Conservation (phyloP, 2,329 filamentous ascomycete species). For the Lasiodiplodia hormozganensis region DNA sequence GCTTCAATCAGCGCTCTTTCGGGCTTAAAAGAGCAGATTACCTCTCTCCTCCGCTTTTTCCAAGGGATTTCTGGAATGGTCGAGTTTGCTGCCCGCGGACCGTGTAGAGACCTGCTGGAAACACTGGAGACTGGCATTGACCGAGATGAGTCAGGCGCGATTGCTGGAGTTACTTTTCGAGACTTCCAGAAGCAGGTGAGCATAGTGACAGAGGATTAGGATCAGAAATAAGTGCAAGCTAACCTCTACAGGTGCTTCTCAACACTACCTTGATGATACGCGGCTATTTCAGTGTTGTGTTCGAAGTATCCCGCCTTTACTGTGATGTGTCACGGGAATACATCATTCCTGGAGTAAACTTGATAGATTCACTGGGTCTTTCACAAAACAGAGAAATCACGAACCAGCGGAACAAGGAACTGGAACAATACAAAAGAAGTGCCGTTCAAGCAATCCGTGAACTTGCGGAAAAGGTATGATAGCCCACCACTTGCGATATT, state of each 20-base stretch:
- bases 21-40: slow-evolving; percentile 21
- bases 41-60: slow-evolving; percentile 18
- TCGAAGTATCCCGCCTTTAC: slow-evolving; percentile 18
- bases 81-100: slow-evolving; percentile 22
- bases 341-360: slow-evolving; percentile 21
- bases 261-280: slow-evolving; percentile 22
- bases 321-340: slow-evolving; percentile 15
- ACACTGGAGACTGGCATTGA: slow-evolving; percentile 1
- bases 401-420: background rate
- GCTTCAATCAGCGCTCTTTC: slow-evolving; percentile 13
- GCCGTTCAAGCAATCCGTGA: background rate
- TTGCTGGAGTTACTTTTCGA: slow-evolving; percentile 5
- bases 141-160: background rate
- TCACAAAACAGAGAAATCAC: background rate
- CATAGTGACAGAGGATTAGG: too few species aligned
- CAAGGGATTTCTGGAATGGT: slow-evolving; percentile 23
- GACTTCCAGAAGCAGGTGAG: slow-evolving; percentile 24
- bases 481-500: background rate
- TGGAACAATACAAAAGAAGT: background rate
- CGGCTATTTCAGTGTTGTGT: slow-evolving; percentile 20
- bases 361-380: slow-evolving; percentile 16
- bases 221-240: background rate
- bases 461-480: slow-evolving; percentile 6
- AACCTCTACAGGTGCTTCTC: slow-evolving; percentile 1
- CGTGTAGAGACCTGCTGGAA: slow-evolving; percentile 8